Evolutionary conservation across 441 rosid genomes (phyloP), one percentile per base, ranked within the genome.

Genomic region (Brassica hybrid): DNA sequence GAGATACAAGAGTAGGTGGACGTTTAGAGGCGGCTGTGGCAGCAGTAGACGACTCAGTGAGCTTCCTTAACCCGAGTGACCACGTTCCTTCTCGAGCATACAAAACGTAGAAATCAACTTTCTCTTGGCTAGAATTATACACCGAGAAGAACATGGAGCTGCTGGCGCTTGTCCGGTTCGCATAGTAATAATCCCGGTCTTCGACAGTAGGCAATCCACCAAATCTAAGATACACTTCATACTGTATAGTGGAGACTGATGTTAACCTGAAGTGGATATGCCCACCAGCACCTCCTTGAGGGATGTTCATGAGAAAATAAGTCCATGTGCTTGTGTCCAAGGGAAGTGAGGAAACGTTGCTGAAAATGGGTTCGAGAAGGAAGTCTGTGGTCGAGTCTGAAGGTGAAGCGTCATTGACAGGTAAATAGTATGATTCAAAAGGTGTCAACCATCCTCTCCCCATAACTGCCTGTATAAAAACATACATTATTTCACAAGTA

Each of bases 211-310:
- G 96, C 67, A 88, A 75, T 66, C 93, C 98, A 73, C 92, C 97
- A 67, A 79, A 80, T 83, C 94, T 92, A 76, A 85, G 88, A 85
- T 96, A 96, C 72, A 92, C 80, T 84, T 94, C 97, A 74, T 86
- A 86, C 61, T 84, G 83, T 71, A 88, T 84, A 71, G 80, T 80
- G 27, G 84, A 57, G 69, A 85, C 87, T 16, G 97, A 86, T 18
- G 84, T 82, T 71, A 93, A 79, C n/a, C 83, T 90, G 72, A 92
- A 76, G 63, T 92, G 99, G 56, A 96, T 87, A 69, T 91, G 93
- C 81, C 97, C 97, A 83, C 99, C 98, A 74, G 94, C 94, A 65
- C 97, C 97, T 75, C 98, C 98, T 7, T 36, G 86, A 78, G 98
- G 99, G 67, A 93, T 67, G 82, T 89, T 87, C 81, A 91, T 71